A percentile compares a stretch with the other conserved stretches of the same genome.
phyloP scores from a whole-genome alignment of 768 basidiomycete species.

The Termitomyces sp. region DNA sequence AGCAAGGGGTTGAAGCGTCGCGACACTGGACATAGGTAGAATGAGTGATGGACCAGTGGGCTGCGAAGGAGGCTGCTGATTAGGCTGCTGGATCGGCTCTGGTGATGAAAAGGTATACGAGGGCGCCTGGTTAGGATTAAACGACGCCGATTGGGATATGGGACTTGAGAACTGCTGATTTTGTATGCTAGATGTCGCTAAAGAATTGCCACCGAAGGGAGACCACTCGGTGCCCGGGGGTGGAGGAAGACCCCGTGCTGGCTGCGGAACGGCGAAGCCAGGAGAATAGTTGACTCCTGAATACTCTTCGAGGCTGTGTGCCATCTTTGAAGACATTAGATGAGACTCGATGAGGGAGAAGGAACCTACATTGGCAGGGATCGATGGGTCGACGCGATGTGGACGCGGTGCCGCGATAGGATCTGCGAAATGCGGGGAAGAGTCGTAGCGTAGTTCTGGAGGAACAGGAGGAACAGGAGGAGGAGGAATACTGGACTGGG shows the following conservation, averaged over 20 bases:
- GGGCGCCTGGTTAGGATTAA: conserved; percentile 22
- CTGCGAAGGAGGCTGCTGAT: conserved; percentile 37
- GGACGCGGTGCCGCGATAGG: conserved; percentile 66
- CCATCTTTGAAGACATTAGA: conserved; percentile 46
- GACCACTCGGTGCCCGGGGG: conserved; percentile 22
- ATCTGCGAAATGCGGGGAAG: conserved; percentile 49
- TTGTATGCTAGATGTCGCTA: conserved; percentile 2
- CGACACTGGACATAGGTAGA: conserved; percentile 63
- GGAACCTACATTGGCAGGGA: conserved; percentile 60
- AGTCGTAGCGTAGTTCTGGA: conserved; percentile 28
- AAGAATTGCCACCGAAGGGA: conserved; percentile 17
- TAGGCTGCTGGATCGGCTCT: conserved; percentile 42
- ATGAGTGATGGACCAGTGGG: conserved; percentile 48
- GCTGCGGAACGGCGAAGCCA: conserved; percentile 22
- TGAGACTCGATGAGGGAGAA: conserved; percentile 1
- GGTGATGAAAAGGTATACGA: conserved; percentile 45
- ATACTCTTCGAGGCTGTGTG: conserved; percentile 53
- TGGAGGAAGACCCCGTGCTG: conserved; percentile 17
- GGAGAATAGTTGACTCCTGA: conserved; percentile 22
- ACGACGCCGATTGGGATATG: conserved; percentile 16
- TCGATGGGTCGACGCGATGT: conserved; percentile 53
- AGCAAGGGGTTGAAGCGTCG: conserved; percentile 51
- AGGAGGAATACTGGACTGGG: conserved; percentile 14
- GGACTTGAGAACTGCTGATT: conserved; percentile 12
- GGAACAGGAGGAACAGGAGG: conserved; percentile 30